Evolutionary conservation across 768 basidiomycete genomes (phyloP).

Genomic region (Lentinula lateritia): DNA sequence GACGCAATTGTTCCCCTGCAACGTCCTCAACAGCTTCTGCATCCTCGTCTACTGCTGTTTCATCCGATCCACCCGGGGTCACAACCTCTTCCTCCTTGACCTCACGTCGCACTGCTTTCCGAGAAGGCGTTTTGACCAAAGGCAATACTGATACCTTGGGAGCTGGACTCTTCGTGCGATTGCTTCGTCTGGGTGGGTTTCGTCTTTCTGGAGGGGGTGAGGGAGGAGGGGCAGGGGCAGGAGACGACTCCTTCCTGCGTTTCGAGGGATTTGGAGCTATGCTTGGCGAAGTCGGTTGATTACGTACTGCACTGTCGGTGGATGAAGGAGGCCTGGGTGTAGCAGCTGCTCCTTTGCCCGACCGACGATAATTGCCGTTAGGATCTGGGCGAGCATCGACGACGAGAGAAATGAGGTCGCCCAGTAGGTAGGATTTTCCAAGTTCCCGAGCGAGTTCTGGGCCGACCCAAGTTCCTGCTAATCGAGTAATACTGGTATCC

Average conservation of each 20-base stretch:
- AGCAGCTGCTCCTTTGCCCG: constrained; percentile 32
- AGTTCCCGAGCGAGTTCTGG: constrained; percentile 60
- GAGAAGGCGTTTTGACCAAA: constrained; percentile 28
- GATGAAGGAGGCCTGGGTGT: constrained; percentile 20
- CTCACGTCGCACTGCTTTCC: constrained; percentile 28
- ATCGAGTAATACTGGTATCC: constrained; percentile 56
- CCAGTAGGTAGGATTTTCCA: constrained; percentile 62
- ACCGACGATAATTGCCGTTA: constrained; percentile 70
- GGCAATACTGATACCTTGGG: constrained; percentile 28
- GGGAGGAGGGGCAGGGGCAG: constrained; percentile 35
- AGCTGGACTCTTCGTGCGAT: constrained; percentile 36
- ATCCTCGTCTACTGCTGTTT: constrained; percentile 65
- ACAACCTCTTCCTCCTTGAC: constrained; percentile 26
- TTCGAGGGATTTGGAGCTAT: constrained; percentile 45
- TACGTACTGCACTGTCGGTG: constrained; percentile 17
- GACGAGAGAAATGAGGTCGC: constrained; percentile 56
- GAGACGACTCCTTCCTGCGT: constrained; percentile 59
- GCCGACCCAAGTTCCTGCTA: constrained; percentile 88
- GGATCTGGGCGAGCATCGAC: constrained; percentile 76
- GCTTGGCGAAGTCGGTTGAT: constrained; percentile 26
- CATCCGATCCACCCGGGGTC: constrained; percentile 53
- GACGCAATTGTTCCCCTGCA: constrained; percentile 55
- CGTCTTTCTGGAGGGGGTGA: constrained; percentile 35
- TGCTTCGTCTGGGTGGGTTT: constrained; percentile 26
- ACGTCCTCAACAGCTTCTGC: constrained; percentile 49